Evolutionary conservation across 2,329 filamentous ascomycete species (phyloP), one percentile per base, ranked within the genome.

Genomic region (Hirsutella rhossiliensis): DNA sequence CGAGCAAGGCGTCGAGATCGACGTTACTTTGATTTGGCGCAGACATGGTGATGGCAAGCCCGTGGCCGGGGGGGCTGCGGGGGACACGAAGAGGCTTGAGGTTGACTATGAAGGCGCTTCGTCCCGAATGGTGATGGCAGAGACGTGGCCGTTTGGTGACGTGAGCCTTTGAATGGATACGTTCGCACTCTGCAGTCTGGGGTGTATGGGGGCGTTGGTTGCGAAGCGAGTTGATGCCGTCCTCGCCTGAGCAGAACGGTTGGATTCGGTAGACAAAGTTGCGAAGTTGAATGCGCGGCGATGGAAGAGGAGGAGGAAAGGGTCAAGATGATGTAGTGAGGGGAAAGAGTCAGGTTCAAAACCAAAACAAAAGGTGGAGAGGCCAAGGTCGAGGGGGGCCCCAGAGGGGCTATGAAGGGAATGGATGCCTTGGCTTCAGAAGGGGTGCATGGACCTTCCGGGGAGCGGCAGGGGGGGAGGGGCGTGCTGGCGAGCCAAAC

Each of bases 1-100:
- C 76, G 58, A 81, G 64, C 40, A 80, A 64, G 29, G 72, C 71
- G 53, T 82, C 78, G 52, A 78, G 59, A 45, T 72, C 67, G 53
- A 73, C 67, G 51, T 70, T 68, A 47, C 67, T 66, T 47, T 67
- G 63, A 53, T 58, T 61, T 43, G 68, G 61, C 50, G 56, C 56
- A 56, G 64, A 62, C 64, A 67, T 67, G 39, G 15, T 17, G 34
- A 31, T 28, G 20, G 38, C 20, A 13, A 17, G 34, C n/a, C 34
- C 15, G 34, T 17, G 9, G 34, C 34, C 15, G 34, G 8, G 9
- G 34, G 3, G 34, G 34, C 15, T 17, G 17, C 15, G 18, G 30
- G 7, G 41, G 5, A 5, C 17, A 38, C 15, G 20, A 30, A 37
- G 34, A 15, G 9, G 34, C 34, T n/a, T 37, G 13, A 17, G 13